phyloP scores from a whole-genome alignment of 306 rosid genomes.

The Cucurbita ficifolia region DNA sequence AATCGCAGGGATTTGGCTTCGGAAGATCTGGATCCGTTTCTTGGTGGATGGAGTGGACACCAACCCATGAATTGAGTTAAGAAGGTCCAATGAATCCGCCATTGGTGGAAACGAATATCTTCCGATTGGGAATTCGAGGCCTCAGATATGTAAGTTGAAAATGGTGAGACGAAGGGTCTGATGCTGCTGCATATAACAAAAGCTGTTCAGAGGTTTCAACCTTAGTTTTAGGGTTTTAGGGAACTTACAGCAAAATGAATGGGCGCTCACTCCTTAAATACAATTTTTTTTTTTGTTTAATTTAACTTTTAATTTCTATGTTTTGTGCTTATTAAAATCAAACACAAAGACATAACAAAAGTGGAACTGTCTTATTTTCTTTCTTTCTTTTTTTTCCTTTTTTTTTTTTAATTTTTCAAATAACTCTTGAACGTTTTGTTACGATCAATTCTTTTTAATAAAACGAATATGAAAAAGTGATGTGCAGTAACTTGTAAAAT shows the following conservation, averaged over 20 bases:
- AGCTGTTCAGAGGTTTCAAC: neutral
- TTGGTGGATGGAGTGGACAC: conserved; percentile 57
- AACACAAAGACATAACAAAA: neutral
- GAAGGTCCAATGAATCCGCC: conserved; percentile 53
- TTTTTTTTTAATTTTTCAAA: too few species aligned
- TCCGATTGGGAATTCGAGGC: conserved; percentile 9
- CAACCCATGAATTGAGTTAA: conserved; percentile 34
- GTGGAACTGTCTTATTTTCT: too few species aligned
- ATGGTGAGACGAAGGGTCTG: neutral
- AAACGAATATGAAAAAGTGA: too few species aligned
- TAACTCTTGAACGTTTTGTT: too few species aligned
- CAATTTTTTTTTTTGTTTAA: neutral
- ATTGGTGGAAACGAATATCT: conserved; percentile 26
- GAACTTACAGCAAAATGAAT: neutral
- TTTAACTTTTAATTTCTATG: neutral
- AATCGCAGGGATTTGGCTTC: conserved; percentile 44
- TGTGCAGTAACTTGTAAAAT: too few species aligned
- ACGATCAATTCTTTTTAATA: too few species aligned
- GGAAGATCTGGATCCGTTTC: conserved; percentile 59
- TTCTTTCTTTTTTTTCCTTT: too few species aligned
- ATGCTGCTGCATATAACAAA: neutral
- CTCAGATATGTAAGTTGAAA: neutral
- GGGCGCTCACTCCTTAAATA: neutral
- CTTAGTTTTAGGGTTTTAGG: conserved; percentile 27
- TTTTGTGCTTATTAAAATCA: neutral